These are phyloP conservation scores for Chaetoceros muelleri DNA, from an alignment of 108 stramenopile species.

Conservation along the genomic window DNA sequence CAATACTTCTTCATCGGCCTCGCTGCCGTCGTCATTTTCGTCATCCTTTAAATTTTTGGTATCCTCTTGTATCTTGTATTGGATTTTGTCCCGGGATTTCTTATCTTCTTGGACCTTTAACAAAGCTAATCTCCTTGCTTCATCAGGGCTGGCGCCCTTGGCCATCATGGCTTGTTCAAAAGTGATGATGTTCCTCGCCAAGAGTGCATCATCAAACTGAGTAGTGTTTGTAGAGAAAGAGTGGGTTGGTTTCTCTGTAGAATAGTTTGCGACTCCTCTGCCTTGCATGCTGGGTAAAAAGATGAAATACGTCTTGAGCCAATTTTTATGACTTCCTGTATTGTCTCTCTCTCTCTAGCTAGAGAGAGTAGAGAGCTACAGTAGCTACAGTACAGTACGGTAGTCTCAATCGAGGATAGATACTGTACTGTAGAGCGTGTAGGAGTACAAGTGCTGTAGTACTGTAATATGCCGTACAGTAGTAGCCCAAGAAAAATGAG, in stretches of 20 bases:
- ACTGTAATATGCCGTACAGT: too few relatives aligned
- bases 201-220: constrained; percentile 79
- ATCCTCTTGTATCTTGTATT: constrained; percentile 4
- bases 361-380: too few relatives aligned
- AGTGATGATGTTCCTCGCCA: constrained; percentile 47
- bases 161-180: constrained; percentile 61
- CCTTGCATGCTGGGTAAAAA: too few relatives aligned
- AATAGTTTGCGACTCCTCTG: constrained; percentile 54
- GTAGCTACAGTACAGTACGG: too few relatives aligned
- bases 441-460: too few relatives aligned
- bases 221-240: constrained; percentile 43
- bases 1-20: constrained; percentile 36
- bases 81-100: background rate
- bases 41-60: constrained; percentile 6
- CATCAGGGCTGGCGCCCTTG: constrained; percentile 53
- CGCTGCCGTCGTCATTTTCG: constrained; percentile 19
- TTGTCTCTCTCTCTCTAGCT: too few relatives aligned
- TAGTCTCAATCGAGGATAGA: too few relatives aligned
- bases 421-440: too few relatives aligned
- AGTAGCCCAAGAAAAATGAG: too few relatives aligned
- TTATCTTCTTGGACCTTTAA: constrained; percentile 12
- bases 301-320: too few relatives aligned
- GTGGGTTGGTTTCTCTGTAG: constrained; percentile 35
- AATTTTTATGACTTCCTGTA: too few relatives aligned
- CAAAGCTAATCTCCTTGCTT: constrained; percentile 33